phyloP scores from a whole-genome alignment of 139 green algal genomes.

The Diplosphaera chodatii region DNA sequence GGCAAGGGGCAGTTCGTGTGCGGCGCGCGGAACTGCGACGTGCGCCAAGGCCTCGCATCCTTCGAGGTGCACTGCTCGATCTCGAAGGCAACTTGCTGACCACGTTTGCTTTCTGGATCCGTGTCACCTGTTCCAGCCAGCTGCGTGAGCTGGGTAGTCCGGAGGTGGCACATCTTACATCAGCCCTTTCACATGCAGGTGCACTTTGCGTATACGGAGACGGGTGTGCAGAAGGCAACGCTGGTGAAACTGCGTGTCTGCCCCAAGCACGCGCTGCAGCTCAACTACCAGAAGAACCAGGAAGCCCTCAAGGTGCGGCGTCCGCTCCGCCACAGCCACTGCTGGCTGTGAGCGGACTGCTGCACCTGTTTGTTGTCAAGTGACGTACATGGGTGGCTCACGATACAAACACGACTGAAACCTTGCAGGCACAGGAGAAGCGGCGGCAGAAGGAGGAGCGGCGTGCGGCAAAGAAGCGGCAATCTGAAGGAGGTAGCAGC shows the following conservation, averaged over 20 bases:
- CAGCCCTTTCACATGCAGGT: slow-evolving; percentile 17
- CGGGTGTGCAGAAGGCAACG: slow-evolving; percentile 70
- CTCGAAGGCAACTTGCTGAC: neutral
- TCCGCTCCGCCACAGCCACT: too few species aligned
- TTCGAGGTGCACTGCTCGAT: slow-evolving; percentile 61
- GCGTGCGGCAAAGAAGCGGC: neutral
- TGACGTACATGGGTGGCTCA: neutral
- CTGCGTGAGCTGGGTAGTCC: too few species aligned
- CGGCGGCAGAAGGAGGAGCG: slow-evolving; percentile 1
- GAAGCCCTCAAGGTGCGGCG: slow-evolving; percentile 1
- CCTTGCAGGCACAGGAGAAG: slow-evolving; percentile 3
- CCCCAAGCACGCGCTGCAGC: slow-evolving; percentile 66
- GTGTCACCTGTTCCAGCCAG: too few species aligned
- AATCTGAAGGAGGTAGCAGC: neutral
- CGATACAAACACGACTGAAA: too few species aligned
- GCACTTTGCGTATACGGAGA: slow-evolving; percentile 82
- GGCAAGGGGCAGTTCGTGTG: slow-evolving; percentile 89
- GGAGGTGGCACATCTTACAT: too few species aligned
- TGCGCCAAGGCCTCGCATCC: slow-evolving; percentile 48
- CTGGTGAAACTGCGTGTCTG: slow-evolving; percentile 69
- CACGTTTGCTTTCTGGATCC: too few species aligned
- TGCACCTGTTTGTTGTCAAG: neutral
- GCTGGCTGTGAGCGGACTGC: too few species aligned
- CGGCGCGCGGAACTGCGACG: slow-evolving; percentile 62
- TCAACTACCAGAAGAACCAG: slow-evolving; percentile 68